Evolutionary conservation across 345 rosid species (phyloP).

Genomic region (Garcia nutans): DNA sequence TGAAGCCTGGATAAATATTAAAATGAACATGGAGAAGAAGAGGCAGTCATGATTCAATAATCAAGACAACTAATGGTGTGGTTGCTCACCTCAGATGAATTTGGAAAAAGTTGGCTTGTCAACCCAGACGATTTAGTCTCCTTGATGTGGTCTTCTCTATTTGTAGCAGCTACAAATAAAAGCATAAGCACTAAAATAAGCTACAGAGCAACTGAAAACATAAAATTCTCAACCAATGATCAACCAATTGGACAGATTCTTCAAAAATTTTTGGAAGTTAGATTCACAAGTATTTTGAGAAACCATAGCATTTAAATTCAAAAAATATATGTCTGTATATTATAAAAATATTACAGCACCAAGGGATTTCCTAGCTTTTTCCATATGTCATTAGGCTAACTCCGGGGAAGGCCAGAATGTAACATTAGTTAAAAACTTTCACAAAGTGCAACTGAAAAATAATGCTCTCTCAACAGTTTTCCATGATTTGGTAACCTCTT

Average conservation of each 20-base stretch:
- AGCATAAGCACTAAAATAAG: not conserved
- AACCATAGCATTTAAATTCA: not conserved
- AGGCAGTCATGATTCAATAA: not conserved
- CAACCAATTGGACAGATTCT: not conserved
- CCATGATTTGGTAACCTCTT: not conserved
- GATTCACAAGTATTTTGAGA: not conserved
- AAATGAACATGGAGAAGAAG: not conserved
- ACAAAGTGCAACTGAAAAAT: not conserved
- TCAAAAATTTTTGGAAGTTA: not conserved
- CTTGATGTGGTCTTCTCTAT: conserved; percentile 27
- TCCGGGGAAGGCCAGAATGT: not conserved
- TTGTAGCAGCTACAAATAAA: conserved; percentile 31
- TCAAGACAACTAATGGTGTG: not conserved
- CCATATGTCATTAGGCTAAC: not conserved
- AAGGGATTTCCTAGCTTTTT: not conserved
- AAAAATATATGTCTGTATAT: not conserved
- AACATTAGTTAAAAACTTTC: not conserved
- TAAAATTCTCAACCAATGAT: not conserved
- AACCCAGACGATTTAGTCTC: conserved; percentile 38
- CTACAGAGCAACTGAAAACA: not conserved
- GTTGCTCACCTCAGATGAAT: conserved; percentile 50
- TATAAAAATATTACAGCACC: not conserved
- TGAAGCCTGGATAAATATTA: not conserved
- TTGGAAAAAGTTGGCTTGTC: conserved; percentile 55
- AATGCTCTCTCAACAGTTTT: not conserved